Conservation (phyloP, 1,284 basidiomycete genomes). For the Heterobasidion parviporum region DNA sequence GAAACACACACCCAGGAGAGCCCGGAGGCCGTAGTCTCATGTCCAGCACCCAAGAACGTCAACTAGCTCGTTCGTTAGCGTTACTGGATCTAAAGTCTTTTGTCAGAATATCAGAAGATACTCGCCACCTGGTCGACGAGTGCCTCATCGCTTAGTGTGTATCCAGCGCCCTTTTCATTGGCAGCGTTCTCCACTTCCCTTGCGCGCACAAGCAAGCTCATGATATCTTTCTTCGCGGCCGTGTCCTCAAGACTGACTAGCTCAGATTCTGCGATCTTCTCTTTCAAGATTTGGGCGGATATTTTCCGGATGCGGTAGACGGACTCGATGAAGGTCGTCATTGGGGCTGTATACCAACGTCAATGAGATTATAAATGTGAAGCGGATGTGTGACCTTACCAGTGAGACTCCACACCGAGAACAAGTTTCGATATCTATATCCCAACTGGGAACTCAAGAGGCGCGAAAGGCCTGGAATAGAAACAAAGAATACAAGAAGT, state of each 20-base stretch:
- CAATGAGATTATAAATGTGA: neutral
- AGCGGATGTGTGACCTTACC: neutral
- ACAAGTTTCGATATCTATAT: neutral
- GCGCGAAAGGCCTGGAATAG: slow-evolving; percentile 25
- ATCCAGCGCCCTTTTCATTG: slow-evolving; percentile 17
- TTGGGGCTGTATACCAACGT: slow-evolving; percentile 13
- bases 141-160: slow-evolving; percentile 34
- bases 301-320: slow-evolving; percentile 34
- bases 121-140: slow-evolving; percentile 41
- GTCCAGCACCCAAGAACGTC: slow-evolving; percentile 44
- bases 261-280: slow-evolving; percentile 29
- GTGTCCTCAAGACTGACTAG: neutral
- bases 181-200: slow-evolving; percentile 12
- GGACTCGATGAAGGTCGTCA: slow-evolving; percentile 26
- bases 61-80: slow-evolving; percentile 19
- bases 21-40: slow-evolving; percentile 43
- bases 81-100: no score
- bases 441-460: slow-evolving; percentile 1
- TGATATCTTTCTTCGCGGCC: slow-evolving; percentile 30
- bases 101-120: no score
- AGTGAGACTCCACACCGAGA: neutral
- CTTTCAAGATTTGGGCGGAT: slow-evolving; percentile 29
- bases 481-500: slow-evolving; percentile 26
- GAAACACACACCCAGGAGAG: slow-evolving; percentile 30
- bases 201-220: slow-evolving; percentile 38